Percentiles rank a stretch among this genome's conserved stretches.
Conservation (phyloP, 352 stramenopile species). For the Globisporangium echinulatum region DNA sequence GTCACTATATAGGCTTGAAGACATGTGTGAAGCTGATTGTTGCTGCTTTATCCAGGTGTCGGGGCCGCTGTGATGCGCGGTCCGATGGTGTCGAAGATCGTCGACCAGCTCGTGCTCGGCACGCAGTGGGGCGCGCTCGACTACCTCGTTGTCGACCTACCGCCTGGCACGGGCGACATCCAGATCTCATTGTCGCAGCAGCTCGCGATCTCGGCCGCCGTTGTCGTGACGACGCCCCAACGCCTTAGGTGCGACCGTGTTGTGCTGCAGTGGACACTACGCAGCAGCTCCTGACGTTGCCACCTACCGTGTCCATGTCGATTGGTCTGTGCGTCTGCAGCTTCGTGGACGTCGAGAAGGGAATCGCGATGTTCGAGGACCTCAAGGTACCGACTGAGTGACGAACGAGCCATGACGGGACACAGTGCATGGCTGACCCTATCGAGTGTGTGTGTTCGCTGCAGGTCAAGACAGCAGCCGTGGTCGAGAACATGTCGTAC, state of each 20-base stretch:
- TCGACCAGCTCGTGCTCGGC: constrained; percentile 94
- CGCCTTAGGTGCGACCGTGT: constrained; percentile 70
- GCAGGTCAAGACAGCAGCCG: constrained; percentile 91
- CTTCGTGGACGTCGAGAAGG: constrained; percentile 98
- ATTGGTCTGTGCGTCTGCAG: constrained; percentile 19
- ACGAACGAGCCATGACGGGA: background rate
- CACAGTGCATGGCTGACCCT: background rate
- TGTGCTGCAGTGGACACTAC: too few species aligned
- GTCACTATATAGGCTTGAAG: background rate
- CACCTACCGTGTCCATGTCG: too few species aligned
- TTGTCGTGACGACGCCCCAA: constrained; percentile 99
- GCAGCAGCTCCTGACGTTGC: too few species aligned
- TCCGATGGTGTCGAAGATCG: constrained; percentile 97
- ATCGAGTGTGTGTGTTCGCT: background rate
- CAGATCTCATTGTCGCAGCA: constrained; percentile 97
- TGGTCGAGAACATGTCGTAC: constrained; percentile 99
- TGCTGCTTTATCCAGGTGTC: constrained; percentile 26
- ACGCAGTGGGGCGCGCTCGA: constrained; percentile 99
- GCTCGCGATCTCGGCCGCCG: constrained; percentile 95
- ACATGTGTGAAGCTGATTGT: too few species aligned
- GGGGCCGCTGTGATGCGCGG: constrained; percentile 93
- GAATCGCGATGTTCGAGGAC: constrained; percentile 97
- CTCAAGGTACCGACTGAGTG: constrained; percentile 67
- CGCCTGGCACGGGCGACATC: constrained; percentile 98
- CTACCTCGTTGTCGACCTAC: constrained; percentile 98